phyloP scores from a whole-genome alignment of 169 alveolate genomes.

The Plasmodium relictum region DNA sequence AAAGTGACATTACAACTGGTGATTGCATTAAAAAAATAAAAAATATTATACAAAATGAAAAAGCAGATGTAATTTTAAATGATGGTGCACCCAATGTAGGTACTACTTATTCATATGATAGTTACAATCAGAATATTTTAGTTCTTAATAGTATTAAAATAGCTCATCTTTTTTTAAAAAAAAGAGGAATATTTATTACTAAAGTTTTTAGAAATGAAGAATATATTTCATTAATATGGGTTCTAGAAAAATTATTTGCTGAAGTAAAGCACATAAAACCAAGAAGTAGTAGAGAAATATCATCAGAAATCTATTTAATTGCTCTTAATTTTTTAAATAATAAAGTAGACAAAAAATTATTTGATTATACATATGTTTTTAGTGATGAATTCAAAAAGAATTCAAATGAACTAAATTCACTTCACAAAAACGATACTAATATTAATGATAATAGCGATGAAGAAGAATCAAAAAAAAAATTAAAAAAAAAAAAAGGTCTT shows the following conservation, averaged over 20 bases:
- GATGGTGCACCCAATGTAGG: conserved; percentile 99
- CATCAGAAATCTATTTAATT: conserved; percentile 98
- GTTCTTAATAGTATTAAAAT: conserved; percentile 94
- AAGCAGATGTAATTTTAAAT: conserved; percentile 98
- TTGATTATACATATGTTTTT: conserved; percentile 96
- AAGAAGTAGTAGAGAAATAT: conserved; percentile 96
- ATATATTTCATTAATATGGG: conserved; percentile 97
- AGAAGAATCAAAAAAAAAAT: conserved; percentile 79
- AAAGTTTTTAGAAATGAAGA: conserved; percentile 90
- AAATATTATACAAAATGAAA: conserved; percentile 86
- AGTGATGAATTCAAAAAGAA: conserved; percentile 81
- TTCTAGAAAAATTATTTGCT: conserved; percentile 95
- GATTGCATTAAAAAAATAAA: conserved; percentile 78
- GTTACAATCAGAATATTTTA: conserved; percentile 97
- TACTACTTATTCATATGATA: conserved; percentile 98
- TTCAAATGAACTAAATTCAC: conserved; percentile 3
- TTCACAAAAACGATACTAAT: conserved; percentile 9
- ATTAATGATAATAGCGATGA: conserved; percentile 80
- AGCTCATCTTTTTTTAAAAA: conserved; percentile 90
- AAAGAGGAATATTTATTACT: conserved; percentile 84
- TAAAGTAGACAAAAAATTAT: conserved; percentile 95
- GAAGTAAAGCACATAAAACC: conserved; percentile 99
- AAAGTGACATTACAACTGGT: conserved; percentile 93
- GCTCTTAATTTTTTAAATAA: conserved; percentile 97
- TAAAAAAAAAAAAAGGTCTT: conserved; percentile 80